These are phyloP conservation scores for Myrica gale DNA, from an alignment of 306 rosid genomes.

Conservation along the genomic window DNA sequence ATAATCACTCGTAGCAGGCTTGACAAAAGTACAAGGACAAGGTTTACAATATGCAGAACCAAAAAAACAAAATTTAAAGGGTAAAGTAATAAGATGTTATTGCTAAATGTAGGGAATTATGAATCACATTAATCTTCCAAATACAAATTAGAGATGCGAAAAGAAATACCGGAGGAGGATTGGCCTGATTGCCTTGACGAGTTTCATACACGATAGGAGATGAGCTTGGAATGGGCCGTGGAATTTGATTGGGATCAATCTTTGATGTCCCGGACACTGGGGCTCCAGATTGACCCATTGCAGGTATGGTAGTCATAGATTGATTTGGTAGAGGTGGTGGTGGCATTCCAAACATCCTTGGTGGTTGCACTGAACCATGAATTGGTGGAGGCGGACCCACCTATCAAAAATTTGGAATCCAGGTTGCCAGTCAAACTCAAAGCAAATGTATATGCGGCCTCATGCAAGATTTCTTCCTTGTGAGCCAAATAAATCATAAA, in stretches of 20 bases:
- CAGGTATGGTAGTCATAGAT: constrained; percentile 81
- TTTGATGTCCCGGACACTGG: constrained; percentile 81
- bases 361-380: constrained; percentile 65
- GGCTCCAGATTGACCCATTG: constrained; percentile 83
- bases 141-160: constrained; percentile 13
- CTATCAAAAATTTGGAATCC: constrained; percentile 41
- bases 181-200: constrained; percentile 90
- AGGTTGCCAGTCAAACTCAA: constrained; percentile 18
- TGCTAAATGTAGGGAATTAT: background rate
- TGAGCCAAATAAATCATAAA: background rate
- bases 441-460: constrained; percentile 19
- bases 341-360: constrained; percentile 93
- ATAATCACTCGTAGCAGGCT: constrained; percentile 96
- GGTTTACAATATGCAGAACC: constrained; percentile 8
- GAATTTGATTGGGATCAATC: constrained; percentile 98
- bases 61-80: constrained; percentile 18
- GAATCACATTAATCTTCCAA: background rate
- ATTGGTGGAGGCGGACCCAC: constrained; percentile 57
- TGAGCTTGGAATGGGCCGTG: constrained; percentile 82
- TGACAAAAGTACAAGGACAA: constrained; percentile 30
- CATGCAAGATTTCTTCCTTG: background rate
- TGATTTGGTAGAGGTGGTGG: constrained; percentile 78
- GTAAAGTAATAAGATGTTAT: constrained; percentile 2
- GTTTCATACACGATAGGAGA: constrained; percentile 77
- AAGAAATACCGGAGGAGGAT: constrained; percentile 80